Evolutionary conservation across 306 rosid genomes (phyloP), one percentile per base, ranked within the genome.

Genomic region (Vicia villosa): DNA sequence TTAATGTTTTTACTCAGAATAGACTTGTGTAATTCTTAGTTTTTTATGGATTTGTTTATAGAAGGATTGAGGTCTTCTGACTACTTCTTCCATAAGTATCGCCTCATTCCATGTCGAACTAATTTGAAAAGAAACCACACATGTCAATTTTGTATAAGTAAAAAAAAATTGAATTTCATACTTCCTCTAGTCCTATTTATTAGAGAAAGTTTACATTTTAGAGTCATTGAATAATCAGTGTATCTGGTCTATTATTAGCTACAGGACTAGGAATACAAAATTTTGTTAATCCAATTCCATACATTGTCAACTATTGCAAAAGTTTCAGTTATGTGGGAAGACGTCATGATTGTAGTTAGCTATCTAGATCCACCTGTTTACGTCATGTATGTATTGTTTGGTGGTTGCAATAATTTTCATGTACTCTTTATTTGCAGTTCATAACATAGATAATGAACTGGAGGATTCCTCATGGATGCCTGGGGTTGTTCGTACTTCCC

Each of bases 401-500:
- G 70, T 46, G 12, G 12, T 41, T 52, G 36, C 13, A 74, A 16
- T 55, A 43, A 43, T 43, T 13, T 43, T 26, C 64, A 47, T 57
- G 54, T 14, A 12, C 17, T 17, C 54, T 72, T 80, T 57, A 62
- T 82, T 76, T 84, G 86, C 90, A 91, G 97, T 91, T 74, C 88
- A 91, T 73, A 84, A 73, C 83, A 91, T 91, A 52, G 82, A 84
- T 50, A 87, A 89, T 64, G 97, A 91, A 74, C 94, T 91, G 21
- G 90, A 89, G 70, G 90, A 89, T 76, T 66, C 94, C 1, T 73
- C 90, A 10, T 83, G 78, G 72, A 89, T 91, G 62, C 82, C 78
- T n/a, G 82, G 90, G 14, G 89, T 91, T 66, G 90, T 87, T 38
- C 84, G 85, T 2, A 41, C 89, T 19, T 76, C 97, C 51, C 96